phyloP scores from a whole-genome alignment of 495 filamentous ascomycete genomes.

The Apiosordaria backusii region DNA sequence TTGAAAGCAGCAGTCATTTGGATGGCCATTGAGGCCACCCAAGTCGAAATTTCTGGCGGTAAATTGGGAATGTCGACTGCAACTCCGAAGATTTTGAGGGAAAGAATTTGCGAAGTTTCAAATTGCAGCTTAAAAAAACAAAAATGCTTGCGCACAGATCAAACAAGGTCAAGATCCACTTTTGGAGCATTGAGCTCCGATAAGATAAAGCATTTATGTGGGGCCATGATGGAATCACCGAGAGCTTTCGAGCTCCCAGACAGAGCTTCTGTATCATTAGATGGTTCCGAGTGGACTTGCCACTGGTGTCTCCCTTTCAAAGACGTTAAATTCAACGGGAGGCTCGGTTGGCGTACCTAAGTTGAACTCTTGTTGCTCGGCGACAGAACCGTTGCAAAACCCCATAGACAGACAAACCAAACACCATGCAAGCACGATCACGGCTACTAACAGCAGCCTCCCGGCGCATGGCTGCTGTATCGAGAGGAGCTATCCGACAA shows the following conservation, averaged over 20 bases:
- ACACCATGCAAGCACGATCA: conserved; percentile 39
- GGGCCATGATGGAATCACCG: conserved; percentile 24
- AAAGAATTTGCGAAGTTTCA: neutral
- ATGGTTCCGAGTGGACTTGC: conserved; percentile 3
- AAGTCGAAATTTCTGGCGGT: neutral
- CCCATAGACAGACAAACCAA: neutral
- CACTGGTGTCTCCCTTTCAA: neutral
- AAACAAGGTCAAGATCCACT: neutral
- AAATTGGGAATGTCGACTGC: neutral
- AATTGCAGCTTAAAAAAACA: conserved; percentile 26
- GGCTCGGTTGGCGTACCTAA: neutral
- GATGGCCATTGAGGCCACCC: neutral
- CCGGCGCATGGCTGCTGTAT: conserved; percentile 33
- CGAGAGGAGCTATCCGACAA: conserved; percentile 29
- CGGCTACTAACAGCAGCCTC: conserved; percentile 35
- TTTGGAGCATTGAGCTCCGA: conserved; percentile 13
- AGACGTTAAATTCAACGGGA: neutral
- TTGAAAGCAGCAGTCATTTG: neutral
- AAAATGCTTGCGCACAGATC: conserved; percentile 24
- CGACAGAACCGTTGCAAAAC: neutral
- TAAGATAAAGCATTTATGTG: conserved; percentile 25
- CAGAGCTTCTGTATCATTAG: conserved; percentile 4
- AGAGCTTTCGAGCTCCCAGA: conserved; percentile 28
- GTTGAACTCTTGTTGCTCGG: neutral
- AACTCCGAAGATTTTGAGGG: conserved; percentile 21